Evolutionary conservation across 225 moss, liverwort and hornwort species (phyloP), one percentile per base, ranked within the genome.

Genomic region (Bryoerythrophyllum caledonicum): DNA sequence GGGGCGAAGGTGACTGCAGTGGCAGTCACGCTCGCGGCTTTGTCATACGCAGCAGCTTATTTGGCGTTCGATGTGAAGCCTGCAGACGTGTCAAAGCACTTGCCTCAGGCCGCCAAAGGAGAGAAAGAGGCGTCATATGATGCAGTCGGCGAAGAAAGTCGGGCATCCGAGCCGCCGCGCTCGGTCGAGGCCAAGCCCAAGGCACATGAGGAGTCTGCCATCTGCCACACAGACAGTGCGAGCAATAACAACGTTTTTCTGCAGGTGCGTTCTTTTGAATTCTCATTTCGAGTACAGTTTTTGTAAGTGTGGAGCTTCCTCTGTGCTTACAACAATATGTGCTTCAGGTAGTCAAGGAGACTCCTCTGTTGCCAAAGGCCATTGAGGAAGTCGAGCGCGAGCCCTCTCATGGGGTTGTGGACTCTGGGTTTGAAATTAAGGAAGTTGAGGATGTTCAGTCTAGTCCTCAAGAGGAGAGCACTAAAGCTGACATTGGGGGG

Each of bases 321-420:
- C 68, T 80, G 44, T 84, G 72, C 80, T 87, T 80, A 85, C 73
- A 69, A 70, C 27, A 68, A 54, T 57, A 61, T 78, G 78, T 78
- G 64, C 78, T 85, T 78, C 88, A 88, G 88, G 88, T 75, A 82
- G 85, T 82, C 71, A 67, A 88, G 76, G 85, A 72, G 73, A 63
- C 78, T 35, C 85, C 86, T 78, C 72, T 78, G 74, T 72, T 71
- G 74, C 79, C 85, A 76, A 57, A 80, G 75, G 76, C 57, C 58
- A 80, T 82, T 41, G 76, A 74, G 80, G 73, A 82, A 75, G 73
- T 75, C 80, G 84, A 85, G 74, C 77, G 74, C 72, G 59, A 84
- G 75, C 54, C 49, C 70, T 54, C 48, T 73, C 78, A 61, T 51
- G 84, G 80, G 71, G 57, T 58, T 76, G 67, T 70, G 79, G 67